Conservation (phyloP, 2,329 filamentous ascomycete species). For the Cytospora chrysosperma region DNA sequence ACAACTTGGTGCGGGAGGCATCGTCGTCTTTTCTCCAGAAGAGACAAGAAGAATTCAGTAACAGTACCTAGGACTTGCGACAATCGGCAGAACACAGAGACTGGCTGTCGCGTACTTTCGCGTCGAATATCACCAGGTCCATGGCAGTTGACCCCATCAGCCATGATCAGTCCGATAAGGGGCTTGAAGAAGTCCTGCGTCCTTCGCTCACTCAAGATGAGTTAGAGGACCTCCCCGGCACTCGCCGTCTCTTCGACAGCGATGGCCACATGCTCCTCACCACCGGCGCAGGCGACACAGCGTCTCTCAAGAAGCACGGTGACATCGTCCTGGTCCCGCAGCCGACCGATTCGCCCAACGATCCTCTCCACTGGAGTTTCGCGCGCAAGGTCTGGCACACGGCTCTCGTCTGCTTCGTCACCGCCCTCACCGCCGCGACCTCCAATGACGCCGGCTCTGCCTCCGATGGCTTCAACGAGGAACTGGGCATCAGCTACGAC, state of each 20-base stretch:
- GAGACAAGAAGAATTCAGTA: background rate
- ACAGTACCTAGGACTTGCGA: background rate
- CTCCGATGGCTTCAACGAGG: slow-evolving; percentile 47
- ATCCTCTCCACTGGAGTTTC: slow-evolving; percentile 51
- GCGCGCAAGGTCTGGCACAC: slow-evolving; percentile 51
- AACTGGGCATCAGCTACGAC: slow-evolving; percentile 49
- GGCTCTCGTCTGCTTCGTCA: slow-evolving; percentile 51
- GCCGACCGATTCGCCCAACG: slow-evolving; percentile 52
- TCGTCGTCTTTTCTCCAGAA: slow-evolving; percentile 10
- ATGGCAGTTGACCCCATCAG: slow-evolving; percentile 23
- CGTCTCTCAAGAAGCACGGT: slow-evolving; percentile 29
- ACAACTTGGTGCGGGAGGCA: slow-evolving; percentile 24
- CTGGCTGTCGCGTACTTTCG: slow-evolving; percentile 9
- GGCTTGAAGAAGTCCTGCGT: slow-evolving; percentile 18
- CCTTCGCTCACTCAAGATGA: slow-evolving; percentile 24
- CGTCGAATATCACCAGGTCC: slow-evolving; percentile 15
- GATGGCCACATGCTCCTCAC: slow-evolving; percentile 22
- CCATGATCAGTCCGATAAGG: slow-evolving; percentile 21
- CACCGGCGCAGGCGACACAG: slow-evolving; percentile 17
- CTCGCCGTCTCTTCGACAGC: slow-evolving; percentile 23
- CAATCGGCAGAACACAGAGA: background rate
- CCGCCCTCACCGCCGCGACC: slow-evolving; percentile 54
- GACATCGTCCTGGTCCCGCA: slow-evolving; percentile 54
- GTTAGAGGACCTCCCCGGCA: slow-evolving; percentile 23
- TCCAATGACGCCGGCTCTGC: slow-evolving; percentile 56